These are phyloP conservation scores for Paraconiothyrium brasiliense DNA, from an alignment of 2,329 filamentous ascomycete genomes.

Conservation along the genomic window DNA sequence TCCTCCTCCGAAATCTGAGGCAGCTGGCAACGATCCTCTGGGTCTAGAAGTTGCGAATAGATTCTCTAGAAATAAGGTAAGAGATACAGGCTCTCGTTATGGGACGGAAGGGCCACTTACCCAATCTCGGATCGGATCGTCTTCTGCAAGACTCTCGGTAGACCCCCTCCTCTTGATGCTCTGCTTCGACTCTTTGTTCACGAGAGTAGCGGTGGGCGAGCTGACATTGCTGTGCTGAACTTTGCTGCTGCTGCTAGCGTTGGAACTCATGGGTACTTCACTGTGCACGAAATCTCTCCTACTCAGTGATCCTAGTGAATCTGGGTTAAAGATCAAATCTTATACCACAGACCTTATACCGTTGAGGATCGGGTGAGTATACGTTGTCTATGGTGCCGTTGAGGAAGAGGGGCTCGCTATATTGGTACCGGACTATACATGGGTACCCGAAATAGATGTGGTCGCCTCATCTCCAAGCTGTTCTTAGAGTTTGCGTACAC, in stretches of 20 bases:
- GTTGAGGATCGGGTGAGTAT: neutral
- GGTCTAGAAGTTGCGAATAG: neutral
- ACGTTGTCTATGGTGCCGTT: neutral
- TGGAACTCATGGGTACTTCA: neutral
- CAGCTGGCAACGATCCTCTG: neutral
- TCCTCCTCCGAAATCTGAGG: neutral
- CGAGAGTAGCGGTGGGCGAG: neutral
- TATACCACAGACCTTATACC: neutral
- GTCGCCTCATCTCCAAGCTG: neutral
- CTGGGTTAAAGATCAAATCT: neutral
- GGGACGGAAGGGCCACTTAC: neutral
- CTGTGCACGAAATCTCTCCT: neutral
- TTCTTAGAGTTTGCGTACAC: neutral
- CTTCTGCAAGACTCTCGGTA: neutral
- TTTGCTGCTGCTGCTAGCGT: neutral
- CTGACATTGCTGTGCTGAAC: neutral
- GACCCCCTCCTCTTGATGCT: neutral
- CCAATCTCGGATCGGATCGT: slow-evolving; percentile 2
- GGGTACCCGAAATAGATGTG: neutral
- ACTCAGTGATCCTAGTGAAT: neutral
- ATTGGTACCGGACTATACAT: neutral
- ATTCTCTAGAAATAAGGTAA: too few relatives aligned
- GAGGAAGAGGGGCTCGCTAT: neutral
- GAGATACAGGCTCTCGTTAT: neutral
- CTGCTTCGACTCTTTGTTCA: neutral